Conservation (phyloP, 208 protist species). For the Leishmania braziliensis region DNA sequence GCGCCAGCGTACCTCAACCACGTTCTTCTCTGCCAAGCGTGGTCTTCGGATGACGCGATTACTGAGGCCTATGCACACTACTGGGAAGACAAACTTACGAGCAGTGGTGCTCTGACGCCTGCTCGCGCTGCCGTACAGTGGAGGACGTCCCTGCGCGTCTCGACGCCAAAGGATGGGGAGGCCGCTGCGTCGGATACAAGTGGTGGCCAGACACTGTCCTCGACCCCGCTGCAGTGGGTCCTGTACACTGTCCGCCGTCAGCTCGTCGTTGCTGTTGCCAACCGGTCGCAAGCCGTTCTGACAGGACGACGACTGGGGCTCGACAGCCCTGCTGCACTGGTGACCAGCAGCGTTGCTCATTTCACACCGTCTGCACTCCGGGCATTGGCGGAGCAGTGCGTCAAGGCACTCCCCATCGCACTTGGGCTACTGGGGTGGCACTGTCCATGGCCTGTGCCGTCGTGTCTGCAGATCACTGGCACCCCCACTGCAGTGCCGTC, state of each 20-base stretch:
- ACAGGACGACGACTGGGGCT: constrained; percentile 14
- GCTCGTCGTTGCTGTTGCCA: constrained; percentile 42
- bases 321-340: not conserved
- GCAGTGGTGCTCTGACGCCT: constrained; percentile 2
- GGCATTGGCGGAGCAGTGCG: constrained; percentile 23
- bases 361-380: constrained; percentile 4
- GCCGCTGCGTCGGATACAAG: not conserved
- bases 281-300: constrained; percentile 35
- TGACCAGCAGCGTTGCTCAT: not conserved
- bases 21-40: constrained; percentile 11
- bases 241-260: constrained; percentile 48
- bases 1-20: constrained; percentile 14
- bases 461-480: not conserved
- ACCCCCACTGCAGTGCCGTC: not conserved
- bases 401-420: constrained; percentile 30
- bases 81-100: not conserved
- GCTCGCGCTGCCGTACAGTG: constrained; percentile 25
- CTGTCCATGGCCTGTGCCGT: constrained; percentile 24
- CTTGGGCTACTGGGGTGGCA: constrained; percentile 37
- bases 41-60: constrained; percentile 1
- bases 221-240: constrained; percentile 39
- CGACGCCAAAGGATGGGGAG: not conserved
- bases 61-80: constrained; percentile 1
- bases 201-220: constrained; percentile 7
- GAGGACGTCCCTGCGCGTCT: constrained; percentile 8